Evolutionary conservation across 2,329 filamentous ascomycete species (phyloP).

Genomic region (Diaporthe sp.): DNA sequence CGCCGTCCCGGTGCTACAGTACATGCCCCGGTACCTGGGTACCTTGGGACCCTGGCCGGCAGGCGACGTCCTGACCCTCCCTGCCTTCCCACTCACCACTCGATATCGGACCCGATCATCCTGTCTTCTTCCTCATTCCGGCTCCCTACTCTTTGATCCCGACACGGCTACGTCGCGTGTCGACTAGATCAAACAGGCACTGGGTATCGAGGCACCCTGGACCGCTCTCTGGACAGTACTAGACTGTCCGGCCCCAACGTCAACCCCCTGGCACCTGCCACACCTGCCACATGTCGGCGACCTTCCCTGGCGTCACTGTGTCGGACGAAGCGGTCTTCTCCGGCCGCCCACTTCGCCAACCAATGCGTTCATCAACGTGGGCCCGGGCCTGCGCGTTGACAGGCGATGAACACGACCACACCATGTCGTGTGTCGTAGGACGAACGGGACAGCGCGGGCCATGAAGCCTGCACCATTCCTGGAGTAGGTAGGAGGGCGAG

Average conservation of each 20-base stretch:
- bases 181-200: neutral
- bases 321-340: neutral
- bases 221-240: neutral
- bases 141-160: slow-evolving; percentile 2
- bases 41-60: neutral
- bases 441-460: neutral
- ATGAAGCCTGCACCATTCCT: neutral
- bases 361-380: neutral
- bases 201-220: neutral
- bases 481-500: neutral
- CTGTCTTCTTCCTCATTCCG: neutral
- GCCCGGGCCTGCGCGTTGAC: neutral
- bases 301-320: neutral
- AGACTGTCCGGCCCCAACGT: neutral
- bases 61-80: neutral
- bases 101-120: neutral
- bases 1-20: slow-evolving; percentile 13
- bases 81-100: neutral
- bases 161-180: neutral
- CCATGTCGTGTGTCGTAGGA: neutral
- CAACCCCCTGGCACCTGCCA: slow-evolving; percentile 1
- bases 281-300: neutral
- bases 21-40: neutral
- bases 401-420: neutral
- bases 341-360: neutral